Base-by-base conservation (phyloP, 305 asterid genomes). In the Fraxinus velutina region DNA sequence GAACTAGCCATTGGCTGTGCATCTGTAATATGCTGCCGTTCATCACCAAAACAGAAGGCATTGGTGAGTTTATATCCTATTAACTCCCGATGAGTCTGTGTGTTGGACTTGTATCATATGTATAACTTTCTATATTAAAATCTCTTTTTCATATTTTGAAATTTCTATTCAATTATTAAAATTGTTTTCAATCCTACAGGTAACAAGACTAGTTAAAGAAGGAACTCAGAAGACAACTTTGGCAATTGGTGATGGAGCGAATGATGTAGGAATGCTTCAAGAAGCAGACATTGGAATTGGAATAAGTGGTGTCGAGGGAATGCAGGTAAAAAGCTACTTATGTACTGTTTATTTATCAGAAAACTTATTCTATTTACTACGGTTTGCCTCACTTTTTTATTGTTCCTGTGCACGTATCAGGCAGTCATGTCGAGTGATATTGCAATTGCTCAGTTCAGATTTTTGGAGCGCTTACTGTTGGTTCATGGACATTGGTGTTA, bases 21-120 rank as follows among this genome's bases (percentile, higher is more conserved):
- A 13, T 94, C 99, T 19, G 99, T 96, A 24, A 96, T 96, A 39
- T 96, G 99, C 89, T 96, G 99, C 68, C 98, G 99, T 12, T 93
- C 98, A 3, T 94, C 99, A 1, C 99, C 99, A 29, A 96, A 93
- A 83, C 99, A 96, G 87, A 96, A 96, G 83, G 98, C 98, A 78
- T 83, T 96, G 87, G 99, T 94, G 82, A 91, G 97, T 90, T 79
- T 39, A 13, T 44, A 30, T 30, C 55, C 47, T 24, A 27, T 55
- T 75, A 66, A 70, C 68, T 66, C 50, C 74, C 30, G 1, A 22
- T 12, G 1, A 12, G 55, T 24, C 72, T 52, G 33, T 30, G 33
- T 21, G 72, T 62, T 62, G 72, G 37, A n/a, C 71, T 64, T 27
- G n/a, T 72, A 6, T 39, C 76, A 76, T 22, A 22, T 50, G 12